Evolutionary conservation across 257 asterid species (phyloP).

Genomic region (Rehmannia glutinosa): DNA sequence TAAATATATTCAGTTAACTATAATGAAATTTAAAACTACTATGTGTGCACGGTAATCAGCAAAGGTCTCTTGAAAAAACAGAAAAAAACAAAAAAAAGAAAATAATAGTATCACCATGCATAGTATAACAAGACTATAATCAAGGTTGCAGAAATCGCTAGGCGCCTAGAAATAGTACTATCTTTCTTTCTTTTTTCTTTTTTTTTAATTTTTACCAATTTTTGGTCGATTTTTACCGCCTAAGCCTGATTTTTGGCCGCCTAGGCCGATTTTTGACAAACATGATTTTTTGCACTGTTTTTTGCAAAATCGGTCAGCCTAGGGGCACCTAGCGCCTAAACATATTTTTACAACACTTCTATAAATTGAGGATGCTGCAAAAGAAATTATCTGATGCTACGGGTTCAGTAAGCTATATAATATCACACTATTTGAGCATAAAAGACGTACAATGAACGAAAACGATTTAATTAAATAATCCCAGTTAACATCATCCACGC

Average conservation of each 20-base stretch:
- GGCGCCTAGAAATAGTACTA: too few relatives aligned
- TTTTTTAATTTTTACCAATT: too few relatives aligned
- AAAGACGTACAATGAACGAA: neutral
- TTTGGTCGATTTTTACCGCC: too few relatives aligned
- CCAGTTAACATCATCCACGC: neutral
- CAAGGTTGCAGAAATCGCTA: too few relatives aligned
- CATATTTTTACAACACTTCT: neutral
- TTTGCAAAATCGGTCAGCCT: too few relatives aligned
- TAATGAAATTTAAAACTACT: neutral
- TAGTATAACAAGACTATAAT: too few relatives aligned
- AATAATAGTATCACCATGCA: neutral
- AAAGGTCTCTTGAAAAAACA: neutral
- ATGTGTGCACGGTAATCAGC: neutral
- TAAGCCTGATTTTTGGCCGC: too few relatives aligned
- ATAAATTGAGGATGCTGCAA: neutral
- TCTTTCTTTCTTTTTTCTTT: too few relatives aligned
- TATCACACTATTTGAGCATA: slow-evolving; percentile 14
- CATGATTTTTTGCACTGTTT: too few relatives aligned
- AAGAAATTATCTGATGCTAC: neutral
- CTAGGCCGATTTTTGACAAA: too few relatives aligned
- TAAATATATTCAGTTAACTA: slow-evolving; percentile 7
- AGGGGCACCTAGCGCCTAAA: too few relatives aligned
- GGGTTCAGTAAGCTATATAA: neutral
- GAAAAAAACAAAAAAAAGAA: neutral
- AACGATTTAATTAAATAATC: neutral